Evolutionary conservation across 768 basidiomycete species (phyloP).

Genomic region (Terana coerulea): DNA sequence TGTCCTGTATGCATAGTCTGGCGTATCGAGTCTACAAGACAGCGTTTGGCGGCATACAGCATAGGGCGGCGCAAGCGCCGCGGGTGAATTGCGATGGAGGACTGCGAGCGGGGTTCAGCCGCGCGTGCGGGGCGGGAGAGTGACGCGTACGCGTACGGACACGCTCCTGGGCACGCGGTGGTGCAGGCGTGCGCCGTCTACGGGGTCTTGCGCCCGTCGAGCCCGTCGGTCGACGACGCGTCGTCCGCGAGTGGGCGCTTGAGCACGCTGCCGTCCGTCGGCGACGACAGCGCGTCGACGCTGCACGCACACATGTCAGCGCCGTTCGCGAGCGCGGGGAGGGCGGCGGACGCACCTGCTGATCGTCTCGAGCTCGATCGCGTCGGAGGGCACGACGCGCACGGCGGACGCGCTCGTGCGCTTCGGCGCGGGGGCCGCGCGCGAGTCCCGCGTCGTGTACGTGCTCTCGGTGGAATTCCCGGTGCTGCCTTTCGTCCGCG

Average conservation of each 20-base stretch:
- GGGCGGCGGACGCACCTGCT: not conserved
- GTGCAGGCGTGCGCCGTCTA: not conserved
- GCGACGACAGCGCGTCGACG: not conserved
- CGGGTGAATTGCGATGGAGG: conserved; percentile 8
- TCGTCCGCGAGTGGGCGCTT: not conserved
- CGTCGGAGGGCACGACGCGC: not conserved
- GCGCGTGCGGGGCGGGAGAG: not conserved
- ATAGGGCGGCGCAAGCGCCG: no score
- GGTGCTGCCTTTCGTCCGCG: not conserved
- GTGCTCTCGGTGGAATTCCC: not conserved
- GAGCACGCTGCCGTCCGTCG: not conserved
- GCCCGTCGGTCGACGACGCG: not conserved
- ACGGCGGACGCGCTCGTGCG: not conserved
- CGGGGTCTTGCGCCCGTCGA: not conserved
- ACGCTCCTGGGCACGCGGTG: not conserved
- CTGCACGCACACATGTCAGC: not conserved
- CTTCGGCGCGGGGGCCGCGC: not conserved
- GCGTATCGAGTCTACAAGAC: no score
- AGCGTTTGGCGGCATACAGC: no score
- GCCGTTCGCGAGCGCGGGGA: not conserved
- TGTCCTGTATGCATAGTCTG: no score
- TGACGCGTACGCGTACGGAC: no score
- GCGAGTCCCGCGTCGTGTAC: not conserved
- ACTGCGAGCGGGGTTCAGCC: conserved; percentile 8
- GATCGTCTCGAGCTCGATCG: conserved; percentile 2